Conservation (phyloP, 108 stramenopile species). For the Schizochytrium sp. region DNA sequence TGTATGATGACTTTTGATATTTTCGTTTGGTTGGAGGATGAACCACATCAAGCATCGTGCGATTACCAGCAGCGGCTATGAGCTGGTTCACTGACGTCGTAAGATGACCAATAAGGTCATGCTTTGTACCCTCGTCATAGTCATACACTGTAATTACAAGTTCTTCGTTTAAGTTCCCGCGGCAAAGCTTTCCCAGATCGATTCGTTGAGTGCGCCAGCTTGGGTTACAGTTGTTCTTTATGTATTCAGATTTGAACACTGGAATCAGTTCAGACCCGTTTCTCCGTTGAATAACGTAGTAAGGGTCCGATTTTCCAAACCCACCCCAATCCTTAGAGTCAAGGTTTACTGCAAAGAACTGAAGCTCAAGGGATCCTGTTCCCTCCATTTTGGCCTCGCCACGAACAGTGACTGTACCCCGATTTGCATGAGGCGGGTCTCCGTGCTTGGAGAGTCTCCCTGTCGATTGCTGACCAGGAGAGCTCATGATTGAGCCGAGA, state of each 20-base stretch:
- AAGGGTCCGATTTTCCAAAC: constrained; percentile 14
- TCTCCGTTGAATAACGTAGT: constrained; percentile 12
- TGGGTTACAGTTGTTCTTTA: constrained; percentile 10
- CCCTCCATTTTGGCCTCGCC: background rate
- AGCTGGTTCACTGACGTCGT: background rate
- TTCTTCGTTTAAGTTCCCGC: background rate
- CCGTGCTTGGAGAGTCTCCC: background rate
- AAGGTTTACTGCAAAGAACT: background rate
- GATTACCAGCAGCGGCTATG: background rate
- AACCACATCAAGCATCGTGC: background rate
- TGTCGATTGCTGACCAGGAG: constrained; percentile 1
- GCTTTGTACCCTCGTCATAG: constrained; percentile 41
- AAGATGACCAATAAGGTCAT: constrained; percentile 6
- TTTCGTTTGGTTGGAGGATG: constrained; percentile 32
- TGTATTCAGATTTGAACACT: constrained; percentile 12
- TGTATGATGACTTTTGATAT: constrained; percentile 3
- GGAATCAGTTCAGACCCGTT: constrained; percentile 1
- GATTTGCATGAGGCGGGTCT: background rate
- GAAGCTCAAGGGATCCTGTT: background rate
- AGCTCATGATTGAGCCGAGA: constrained; percentile 1
- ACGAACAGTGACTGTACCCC: background rate
- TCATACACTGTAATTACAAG: constrained; percentile 19
- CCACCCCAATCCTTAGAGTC: constrained; percentile 41
- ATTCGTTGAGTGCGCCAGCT: background rate
- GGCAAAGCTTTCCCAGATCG: constrained; percentile 3